These are phyloP conservation scores for Neurospora sp. DNA, from an alignment of 2,329 filamentous ascomycete species.

Conservation along the genomic window DNA sequence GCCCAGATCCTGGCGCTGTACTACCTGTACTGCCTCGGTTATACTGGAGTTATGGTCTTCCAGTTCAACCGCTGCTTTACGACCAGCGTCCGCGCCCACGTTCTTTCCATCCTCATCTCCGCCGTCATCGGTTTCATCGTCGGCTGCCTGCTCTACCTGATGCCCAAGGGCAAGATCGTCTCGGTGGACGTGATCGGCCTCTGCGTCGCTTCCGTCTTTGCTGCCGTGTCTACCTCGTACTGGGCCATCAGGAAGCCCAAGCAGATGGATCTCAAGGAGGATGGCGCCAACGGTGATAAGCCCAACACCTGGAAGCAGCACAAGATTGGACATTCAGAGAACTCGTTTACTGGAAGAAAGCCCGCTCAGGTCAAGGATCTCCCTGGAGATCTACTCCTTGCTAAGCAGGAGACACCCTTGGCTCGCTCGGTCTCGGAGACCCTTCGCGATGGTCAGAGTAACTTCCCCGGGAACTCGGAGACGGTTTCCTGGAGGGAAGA, in stretches of 20 bases:
- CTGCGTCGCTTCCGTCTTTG: constrained; percentile 22
- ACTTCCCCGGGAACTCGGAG: constrained; percentile 12
- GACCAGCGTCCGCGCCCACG: constrained; percentile 24
- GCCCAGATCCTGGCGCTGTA: constrained; percentile 23
- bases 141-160: constrained; percentile 23
- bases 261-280: background rate
- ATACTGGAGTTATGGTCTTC: constrained; percentile 27
- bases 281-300: constrained; percentile 1
- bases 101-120: constrained; percentile 24
- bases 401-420: constrained; percentile 9
- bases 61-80: constrained; percentile 32
- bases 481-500: constrained; percentile 14
- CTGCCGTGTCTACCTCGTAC: constrained; percentile 22
- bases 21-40: constrained; percentile 25
- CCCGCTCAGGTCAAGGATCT: background rate
- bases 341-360: background rate
- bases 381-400: constrained; percentile 2
- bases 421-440: constrained; percentile 15
- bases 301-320: constrained; percentile 1
- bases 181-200: constrained; percentile 25
- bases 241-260: constrained; percentile 21
- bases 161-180: constrained; percentile 18
- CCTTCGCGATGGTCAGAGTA: constrained; percentile 12
- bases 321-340: background rate
- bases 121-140: constrained; percentile 23